Percentiles rank a stretch among this genome's conserved stretches.
These are phyloP conservation scores for Coccinonectria pachysandricola DNA, from an alignment of 2,329 filamentous ascomycete species.

Conservation along the genomic window DNA sequence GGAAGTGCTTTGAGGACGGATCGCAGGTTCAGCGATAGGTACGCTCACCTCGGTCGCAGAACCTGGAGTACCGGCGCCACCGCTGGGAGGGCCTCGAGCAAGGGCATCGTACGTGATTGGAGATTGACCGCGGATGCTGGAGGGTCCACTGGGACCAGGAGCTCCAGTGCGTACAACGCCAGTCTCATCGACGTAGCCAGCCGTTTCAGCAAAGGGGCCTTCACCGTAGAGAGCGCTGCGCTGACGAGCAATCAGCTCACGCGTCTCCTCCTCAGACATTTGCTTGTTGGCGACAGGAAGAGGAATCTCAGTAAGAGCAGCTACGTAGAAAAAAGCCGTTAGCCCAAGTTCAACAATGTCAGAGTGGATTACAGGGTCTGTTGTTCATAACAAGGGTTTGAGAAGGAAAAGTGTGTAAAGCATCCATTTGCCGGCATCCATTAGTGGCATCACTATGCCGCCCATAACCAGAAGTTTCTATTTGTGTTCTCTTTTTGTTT, in stretches of 20 bases:
- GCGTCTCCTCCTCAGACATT: slow-evolving; percentile 92
- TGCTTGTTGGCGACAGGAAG: slow-evolving; percentile 49
- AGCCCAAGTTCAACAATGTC: slow-evolving; percentile 25
- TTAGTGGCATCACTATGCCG: slow-evolving; percentile 14
- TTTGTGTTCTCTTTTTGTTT: slow-evolving; percentile 27
- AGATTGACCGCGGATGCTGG: slow-evolving; percentile 63
- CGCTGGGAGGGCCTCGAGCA: slow-evolving; percentile 29
- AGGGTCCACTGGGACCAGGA: slow-evolving; percentile 53
- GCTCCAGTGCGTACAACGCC: slow-evolving; percentile 52
- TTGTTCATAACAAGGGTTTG: slow-evolving; percentile 12
- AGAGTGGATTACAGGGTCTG: slow-evolving; percentile 17
- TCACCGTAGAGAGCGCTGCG: slow-evolving; percentile 89
- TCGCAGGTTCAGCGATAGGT: slow-evolving; percentile 41
- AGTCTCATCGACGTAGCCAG: slow-evolving; percentile 58
- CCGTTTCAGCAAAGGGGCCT: slow-evolving; percentile 55
- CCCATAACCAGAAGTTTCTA: slow-evolving; percentile 26
- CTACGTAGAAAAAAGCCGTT: slow-evolving; percentile 35
- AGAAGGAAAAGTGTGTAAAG: slow-evolving; percentile 16
- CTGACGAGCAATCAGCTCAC: slow-evolving; percentile 91
- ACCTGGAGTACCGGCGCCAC: slow-evolving; percentile 29
- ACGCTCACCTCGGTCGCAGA: slow-evolving; percentile 33
- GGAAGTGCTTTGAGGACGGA: slow-evolving; percentile 72
- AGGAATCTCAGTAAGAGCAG: slow-evolving; percentile 38
- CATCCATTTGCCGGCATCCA: too few relatives aligned
- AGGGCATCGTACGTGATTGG: slow-evolving; percentile 65